Evolutionary conservation across 345 rosid species (phyloP), one percentile per base, ranked within the genome.

Genomic region (Anacardium occidentale): DNA sequence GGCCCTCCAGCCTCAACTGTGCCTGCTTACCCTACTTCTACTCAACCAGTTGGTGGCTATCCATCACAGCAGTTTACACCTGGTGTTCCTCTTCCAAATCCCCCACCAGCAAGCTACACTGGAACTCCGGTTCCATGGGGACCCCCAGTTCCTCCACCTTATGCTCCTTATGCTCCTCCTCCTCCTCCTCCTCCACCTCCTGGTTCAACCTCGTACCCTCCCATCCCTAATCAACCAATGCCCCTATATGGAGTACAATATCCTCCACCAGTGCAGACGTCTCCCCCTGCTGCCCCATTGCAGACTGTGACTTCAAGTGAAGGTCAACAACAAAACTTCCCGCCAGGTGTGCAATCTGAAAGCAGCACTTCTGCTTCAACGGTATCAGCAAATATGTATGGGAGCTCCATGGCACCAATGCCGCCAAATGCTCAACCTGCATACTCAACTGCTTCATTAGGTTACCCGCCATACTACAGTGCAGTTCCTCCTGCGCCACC

Each of bases 301-400:
- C 91, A 79, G 60, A 73, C 83, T 18, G 81, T 69, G 15, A 62
- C 89, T 32, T 76, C 96, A 50, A 77, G 84, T 77, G 99, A 95
- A 83, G 79, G 82, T 55, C 94, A 86, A 66, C 94, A 86, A 51
- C 97, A 86, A 66, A 88, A 81, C 81, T 90, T 82, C 75, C 98
- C 99, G 48, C 98, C 97, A 11, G 99, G 98, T 61, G 93, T 90
- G 71, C 94, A 85, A 62, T 81, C 97, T 70, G 97, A 90, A 51
- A 85, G 71, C 71, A 78, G 80, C 79, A 69, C 84, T 59, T 83
- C 91, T 70, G 78, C 84, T 62, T 84, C 89, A 48, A 77, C 89
- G 26, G 76, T 73, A 22, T 72, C 92, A 59, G 78, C 92, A 52
- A 85, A 82, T 78, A 78, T 74, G 63, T 87, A 88, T 73, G 90